Conservation (phyloP, 2,329 filamentous ascomycete species). For the Biscogniauxia mediterranea region DNA sequence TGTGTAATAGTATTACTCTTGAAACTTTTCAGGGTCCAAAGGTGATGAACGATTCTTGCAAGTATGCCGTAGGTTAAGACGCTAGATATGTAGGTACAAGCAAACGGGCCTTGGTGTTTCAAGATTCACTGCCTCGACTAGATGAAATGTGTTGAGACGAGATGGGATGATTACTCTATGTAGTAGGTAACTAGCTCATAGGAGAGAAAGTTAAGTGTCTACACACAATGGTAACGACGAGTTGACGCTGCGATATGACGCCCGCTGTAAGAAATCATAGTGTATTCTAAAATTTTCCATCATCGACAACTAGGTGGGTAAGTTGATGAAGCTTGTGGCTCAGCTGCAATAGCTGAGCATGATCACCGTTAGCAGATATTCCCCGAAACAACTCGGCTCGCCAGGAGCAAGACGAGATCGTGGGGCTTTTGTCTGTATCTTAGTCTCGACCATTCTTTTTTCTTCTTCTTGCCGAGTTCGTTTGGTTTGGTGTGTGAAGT, state of each 20-base stretch:
- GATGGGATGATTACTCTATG: background rate
- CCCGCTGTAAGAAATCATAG: background rate
- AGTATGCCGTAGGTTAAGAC: constrained; percentile 5
- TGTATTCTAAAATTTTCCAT: background rate
- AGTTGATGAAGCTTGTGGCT: background rate
- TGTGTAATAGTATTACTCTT: background rate
- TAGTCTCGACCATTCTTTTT: no score
- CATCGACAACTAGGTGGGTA: background rate
- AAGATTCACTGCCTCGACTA: background rate
- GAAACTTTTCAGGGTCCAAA: constrained; percentile 1
- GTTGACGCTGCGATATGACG: background rate
- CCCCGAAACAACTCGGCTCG: background rate
- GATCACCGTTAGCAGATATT: background rate
- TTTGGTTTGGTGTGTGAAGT: background rate
- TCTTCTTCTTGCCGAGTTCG: background rate
- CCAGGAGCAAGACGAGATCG: background rate
- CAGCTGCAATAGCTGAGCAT: background rate
- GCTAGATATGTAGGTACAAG: background rate
- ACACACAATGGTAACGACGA: background rate
- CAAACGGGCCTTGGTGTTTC: background rate
- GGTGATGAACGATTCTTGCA: background rate
- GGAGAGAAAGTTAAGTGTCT: background rate
- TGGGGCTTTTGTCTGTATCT: background rate
- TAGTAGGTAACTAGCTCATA: background rate
- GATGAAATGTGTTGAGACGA: background rate